Evolutionary conservation across 345 rosid genomes (phyloP).

Genomic region (Heritiera fomes): DNA sequence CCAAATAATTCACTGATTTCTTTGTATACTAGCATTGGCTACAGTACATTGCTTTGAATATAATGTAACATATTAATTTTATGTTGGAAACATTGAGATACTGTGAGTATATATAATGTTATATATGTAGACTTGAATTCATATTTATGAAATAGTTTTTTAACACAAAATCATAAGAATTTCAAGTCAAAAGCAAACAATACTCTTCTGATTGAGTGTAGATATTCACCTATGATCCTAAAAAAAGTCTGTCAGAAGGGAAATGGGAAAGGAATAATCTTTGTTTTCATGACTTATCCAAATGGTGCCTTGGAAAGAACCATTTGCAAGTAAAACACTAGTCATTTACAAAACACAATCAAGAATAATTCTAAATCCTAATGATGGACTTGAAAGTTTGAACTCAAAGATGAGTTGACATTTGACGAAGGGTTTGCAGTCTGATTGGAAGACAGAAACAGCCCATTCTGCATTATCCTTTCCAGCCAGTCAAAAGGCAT

Average conservation of each 20-base stretch:
- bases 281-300: neutral
- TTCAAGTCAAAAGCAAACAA: too few relatives aligned
- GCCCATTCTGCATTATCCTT: slow-evolving; percentile 21
- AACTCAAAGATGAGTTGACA: slow-evolving; percentile 11
- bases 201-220: too few relatives aligned
- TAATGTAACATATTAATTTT: too few relatives aligned
- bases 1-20: too few relatives aligned
- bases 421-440: slow-evolving; percentile 26
- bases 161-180: too few relatives aligned
- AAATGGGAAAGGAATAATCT: slow-evolving; percentile 1
- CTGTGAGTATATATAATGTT: too few relatives aligned
- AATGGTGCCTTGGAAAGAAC: too few relatives aligned
- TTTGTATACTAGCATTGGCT: too few relatives aligned
- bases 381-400: slow-evolving; percentile 2
- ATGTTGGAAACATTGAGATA: too few relatives aligned
- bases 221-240: too few relatives aligned
- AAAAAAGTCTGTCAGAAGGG: neutral
- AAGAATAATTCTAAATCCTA: neutral
- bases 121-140: too few relatives aligned
- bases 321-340: neutral
- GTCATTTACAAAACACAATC: neutral
- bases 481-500: slow-evolving; percentile 34
- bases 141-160: too few relatives aligned
- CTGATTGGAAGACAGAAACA: slow-evolving; percentile 36
- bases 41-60: neutral